Evolutionary conservation across 129 eudicot genomes (phyloP), one percentile per base, ranked within the genome.

Genomic region (Helianthus tuberosus): DNA sequence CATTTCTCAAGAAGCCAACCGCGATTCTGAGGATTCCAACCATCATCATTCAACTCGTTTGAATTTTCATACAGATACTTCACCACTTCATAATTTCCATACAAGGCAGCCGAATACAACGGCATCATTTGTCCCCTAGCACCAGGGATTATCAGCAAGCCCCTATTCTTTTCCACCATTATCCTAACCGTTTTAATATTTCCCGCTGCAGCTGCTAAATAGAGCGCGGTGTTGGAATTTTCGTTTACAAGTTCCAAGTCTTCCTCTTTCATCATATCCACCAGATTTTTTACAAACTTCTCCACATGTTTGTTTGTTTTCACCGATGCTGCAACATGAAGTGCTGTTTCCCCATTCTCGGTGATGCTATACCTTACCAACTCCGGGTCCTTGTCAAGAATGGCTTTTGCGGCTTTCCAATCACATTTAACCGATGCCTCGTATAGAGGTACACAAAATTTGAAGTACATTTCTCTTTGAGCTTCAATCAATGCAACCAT

Each of bases 1-100:
- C 64, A 59, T 27, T 59, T 25, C 64, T 59, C 64, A 27, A 59
- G 64, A 25, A 59, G 64, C 64, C 64, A 59, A 59, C 64, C 64
- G 13, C 64, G 64, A 59, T 11, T 59, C 8, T 59, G 16, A 59
- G 8, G 7, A 59, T 59, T 12, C 64, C 64, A 59, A 25, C 64
- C 64, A 59, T 59, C 64, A 59, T 27, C 64, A 29, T n/a, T 12
- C 64, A 59, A 25, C 38, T 59, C 5, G 41, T 59, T 59, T 11
- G 64, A 59, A 9, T 11, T 27, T 27, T 59, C 64, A 11, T 59
- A 59, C 32, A 59, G 39, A 59, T 59, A 59, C 64, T 11, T 11
- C 64, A 59, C 41, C 41, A 59, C 64, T 5, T 27, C 39, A 11
- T 59, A 10, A 25, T 59, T 59, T 5, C 64, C 64, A 27, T 25